Base-by-base conservation (phyloP, 176 grass and related monocot species). In the Alopecurus myosuroides region DNA sequence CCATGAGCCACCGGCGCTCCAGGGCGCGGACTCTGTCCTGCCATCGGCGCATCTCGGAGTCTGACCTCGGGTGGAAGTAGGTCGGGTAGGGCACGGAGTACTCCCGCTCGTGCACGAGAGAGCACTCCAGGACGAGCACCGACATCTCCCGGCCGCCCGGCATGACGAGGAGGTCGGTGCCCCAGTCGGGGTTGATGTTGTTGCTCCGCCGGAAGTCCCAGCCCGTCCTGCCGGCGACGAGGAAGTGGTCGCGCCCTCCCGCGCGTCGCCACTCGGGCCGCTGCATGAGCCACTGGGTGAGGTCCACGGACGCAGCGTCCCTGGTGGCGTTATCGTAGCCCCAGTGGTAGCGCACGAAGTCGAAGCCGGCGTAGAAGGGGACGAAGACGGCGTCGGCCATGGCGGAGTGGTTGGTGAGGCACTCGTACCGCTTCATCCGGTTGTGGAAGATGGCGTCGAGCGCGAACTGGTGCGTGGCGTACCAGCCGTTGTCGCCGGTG, bases 381-480 rank as follows among this genome's bases (percentile, higher is more conserved):
- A 96, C 81, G 37, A 96, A 96, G 46, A 96, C 65, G 40, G 88
- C 94, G 70, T 79, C 34, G 22, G 94, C 91, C 30, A 66, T 9
- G 18, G 84, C 61, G 39, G 91, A 91, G 70, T 89, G 74, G 39
- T 80, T 87, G 30, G 94, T 96, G 67, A 93, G 78, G 84, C 94
- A 96, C 44, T 80, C 71, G 49, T 96, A 96, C 66, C 80, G 94
- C 81, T 73, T 85, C 94, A 96, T 89, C 77, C 94, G 57, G 70
- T 93, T 85, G 91, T 89, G 88, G 81, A 96, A 96, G 80, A 96
- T 96, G 51, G 60, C 34, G 68, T 96, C 91, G 22, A 96, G 84
- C 19, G 87, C 83, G 45, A 84, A 91, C 66, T 93, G 90, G 58
- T 91, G 82, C 25, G 94, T 96, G 56, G 31, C 80, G 73, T 93